Evolutionary conservation across 176 grass and related monocot genomes (phyloP), one percentile per base, ranked within the genome.

Genomic region (Eleusine indica): DNA sequence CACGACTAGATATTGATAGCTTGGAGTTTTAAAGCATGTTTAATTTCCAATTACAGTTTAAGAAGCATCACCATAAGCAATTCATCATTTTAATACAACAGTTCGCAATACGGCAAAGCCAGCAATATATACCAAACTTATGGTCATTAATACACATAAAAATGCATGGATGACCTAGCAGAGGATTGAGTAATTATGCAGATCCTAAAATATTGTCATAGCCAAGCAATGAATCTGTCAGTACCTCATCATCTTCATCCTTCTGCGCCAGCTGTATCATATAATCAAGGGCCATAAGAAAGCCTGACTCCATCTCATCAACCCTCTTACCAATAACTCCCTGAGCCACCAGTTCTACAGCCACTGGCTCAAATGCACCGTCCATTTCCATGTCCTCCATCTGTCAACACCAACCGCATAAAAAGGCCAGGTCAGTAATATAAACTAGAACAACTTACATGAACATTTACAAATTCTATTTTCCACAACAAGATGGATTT

Each of bases 321-420:
- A 98, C 93, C 86, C 93, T 93, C 74, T 98, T 98, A 62, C 96
- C 93, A 72, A 95, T 98, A 51, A 98, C 89, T 62, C 96, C 96
- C 58, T 98, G 93, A 0, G 96, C 91, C 19, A 93, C 91, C 61
- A 95, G 79, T 85, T 98, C 93, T 46, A 98, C 85, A 6, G 89
- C 96, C 73, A 93, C 76, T 6, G 85, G 85, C 39, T 91, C 96
- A 39, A 90, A 89, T 1, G 77, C 80, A 43, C 88, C 88, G 44
- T 98, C 96, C 91, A 95, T 85, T 39, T 98, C 96, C 93, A 98
- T 98, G 86, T 87, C 93, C 69, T 95, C 93, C 81, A 98, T 90
- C 96, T 98, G 79, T 7, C 71, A 38, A 64, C 5, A 49, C 1
- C 66, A 92, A 49, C 38, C 3, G 4, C 18, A 77, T 29, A 65